Percentiles rank a stretch among this genome's conserved stretches.
These are phyloP conservation scores for Xanthoconium stramineum DNA, from an alignment of 768 basidiomycete species.

Conservation along the genomic window DNA sequence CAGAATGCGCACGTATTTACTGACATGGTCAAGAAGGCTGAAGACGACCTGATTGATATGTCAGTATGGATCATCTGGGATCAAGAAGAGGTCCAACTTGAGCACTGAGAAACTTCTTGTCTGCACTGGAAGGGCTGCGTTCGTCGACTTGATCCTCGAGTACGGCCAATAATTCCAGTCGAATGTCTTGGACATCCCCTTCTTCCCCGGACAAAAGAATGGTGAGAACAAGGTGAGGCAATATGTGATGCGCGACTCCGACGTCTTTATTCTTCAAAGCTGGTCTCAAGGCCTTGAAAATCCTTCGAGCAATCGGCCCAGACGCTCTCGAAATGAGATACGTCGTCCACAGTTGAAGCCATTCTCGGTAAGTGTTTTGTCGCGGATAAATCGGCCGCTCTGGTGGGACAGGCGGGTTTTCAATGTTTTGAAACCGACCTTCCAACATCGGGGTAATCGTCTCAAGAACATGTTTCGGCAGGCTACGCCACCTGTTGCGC, in stretches of 20 bases:
- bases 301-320: conserved; percentile 52
- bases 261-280: conserved; percentile 87
- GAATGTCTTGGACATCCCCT: conserved; percentile 60
- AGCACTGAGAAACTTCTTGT: conserved; percentile 89
- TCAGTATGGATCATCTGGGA: not conserved
- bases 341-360: conserved; percentile 88
- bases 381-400: conserved; percentile 76
- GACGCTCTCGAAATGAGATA: conserved; percentile 71
- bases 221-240: conserved; percentile 90
- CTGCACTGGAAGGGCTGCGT: conserved; percentile 54
- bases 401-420: conserved; percentile 37
- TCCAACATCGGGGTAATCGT: conserved; percentile 83
- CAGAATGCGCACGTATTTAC: conserved; percentile 78
- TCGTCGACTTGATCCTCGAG: conserved; percentile 81
- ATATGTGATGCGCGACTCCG: conserved; percentile 84
- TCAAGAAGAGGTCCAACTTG: conserved; percentile 53
- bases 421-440: conserved; percentile 55
- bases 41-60: conserved; percentile 74
- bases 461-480: conserved; percentile 83
- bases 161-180: conserved; percentile 73
- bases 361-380: conserved; percentile 86
- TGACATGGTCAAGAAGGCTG: conserved; percentile 91
- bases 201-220: conserved; percentile 74
- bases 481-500: conserved; percentile 69
- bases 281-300: conserved; percentile 78